Conservation (phyloP, 257 asterid species). For the Osmanthus fragrans region DNA sequence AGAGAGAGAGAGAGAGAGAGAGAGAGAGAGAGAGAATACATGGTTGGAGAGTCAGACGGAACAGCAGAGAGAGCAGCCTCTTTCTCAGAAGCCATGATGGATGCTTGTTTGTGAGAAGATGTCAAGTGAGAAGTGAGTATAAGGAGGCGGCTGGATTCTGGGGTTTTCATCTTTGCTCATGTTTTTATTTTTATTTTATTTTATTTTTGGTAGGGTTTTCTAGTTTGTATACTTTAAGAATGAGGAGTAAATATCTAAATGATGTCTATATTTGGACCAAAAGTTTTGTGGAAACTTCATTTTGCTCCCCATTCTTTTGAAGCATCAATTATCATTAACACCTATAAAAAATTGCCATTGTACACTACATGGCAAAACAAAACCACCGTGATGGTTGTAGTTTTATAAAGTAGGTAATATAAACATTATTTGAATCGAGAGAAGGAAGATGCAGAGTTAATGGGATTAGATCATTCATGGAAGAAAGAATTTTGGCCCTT, state of each 20-base stretch:
- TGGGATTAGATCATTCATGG: too few species aligned
- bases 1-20: neutral
- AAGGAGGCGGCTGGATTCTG: slow-evolving; percentile 38
- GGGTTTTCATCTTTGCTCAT: slow-evolving; percentile 20
- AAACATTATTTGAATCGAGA: too few species aligned
- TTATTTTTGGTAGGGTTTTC: neutral
- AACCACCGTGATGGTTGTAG: too few species aligned
- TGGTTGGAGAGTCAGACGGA: slow-evolving; percentile 76
- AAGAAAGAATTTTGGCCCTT: too few species aligned
- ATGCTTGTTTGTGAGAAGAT: slow-evolving; percentile 7
- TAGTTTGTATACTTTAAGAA: neutral
- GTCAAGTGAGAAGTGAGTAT: slow-evolving; percentile 44
- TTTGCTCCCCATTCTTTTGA: neutral
- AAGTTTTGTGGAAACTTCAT: neutral
- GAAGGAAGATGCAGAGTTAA: too few species aligned
- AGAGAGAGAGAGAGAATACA: slow-evolving; percentile 34
- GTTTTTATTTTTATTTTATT: neutral
- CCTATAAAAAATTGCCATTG: too few species aligned
- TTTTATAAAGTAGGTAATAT: too few species aligned
- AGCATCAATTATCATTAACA: neutral
- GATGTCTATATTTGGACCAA: neutral
- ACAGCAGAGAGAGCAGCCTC: slow-evolving; percentile 82
- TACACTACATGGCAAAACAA: too few species aligned
- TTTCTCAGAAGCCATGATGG: slow-evolving; percentile 91
- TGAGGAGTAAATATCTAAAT: neutral